Evolutionary conservation across 768 basidiomycete species (phyloP).

Genomic region (Candolleomyces eurysporus): DNA sequence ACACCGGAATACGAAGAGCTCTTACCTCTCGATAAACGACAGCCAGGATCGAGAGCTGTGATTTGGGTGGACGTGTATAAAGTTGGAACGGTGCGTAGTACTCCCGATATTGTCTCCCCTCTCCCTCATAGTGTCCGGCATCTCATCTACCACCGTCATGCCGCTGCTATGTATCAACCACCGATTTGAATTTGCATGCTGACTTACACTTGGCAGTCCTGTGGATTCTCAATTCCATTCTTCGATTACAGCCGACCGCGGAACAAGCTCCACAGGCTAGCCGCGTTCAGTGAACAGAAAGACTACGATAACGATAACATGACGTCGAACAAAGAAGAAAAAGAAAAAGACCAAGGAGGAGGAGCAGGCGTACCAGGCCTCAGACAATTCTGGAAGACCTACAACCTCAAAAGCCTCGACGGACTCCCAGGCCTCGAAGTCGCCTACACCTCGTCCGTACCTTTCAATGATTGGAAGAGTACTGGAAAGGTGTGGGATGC

Average conservation of each 20-base stretch:
- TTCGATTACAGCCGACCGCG: conserved; percentile 50
- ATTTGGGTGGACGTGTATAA: conserved; percentile 57
- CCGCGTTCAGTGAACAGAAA: conserved; percentile 18
- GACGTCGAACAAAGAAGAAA: conserved; percentile 16
- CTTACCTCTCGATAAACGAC: conserved; percentile 41
- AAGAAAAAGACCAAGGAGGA: background rate
- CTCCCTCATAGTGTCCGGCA: background rate
- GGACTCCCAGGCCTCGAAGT: conserved; percentile 36
- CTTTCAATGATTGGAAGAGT: background rate
- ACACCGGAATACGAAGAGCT: conserved; percentile 50
- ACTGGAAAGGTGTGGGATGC: background rate
- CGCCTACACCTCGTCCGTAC: conserved; percentile 16
- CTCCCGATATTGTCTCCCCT: no score
- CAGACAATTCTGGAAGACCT: conserved; percentile 46
- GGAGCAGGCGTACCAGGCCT: conserved; percentile 27
- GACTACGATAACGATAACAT: conserved; percentile 32
- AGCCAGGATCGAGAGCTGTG: conserved; percentile 52
- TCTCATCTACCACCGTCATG: background rate
- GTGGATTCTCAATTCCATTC: conserved; percentile 55
- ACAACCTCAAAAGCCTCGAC: conserved; percentile 29
- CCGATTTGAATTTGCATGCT: no score
- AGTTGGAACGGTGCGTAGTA: conserved; percentile 38
- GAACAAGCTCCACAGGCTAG: conserved; percentile 39
- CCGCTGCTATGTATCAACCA: background rate
- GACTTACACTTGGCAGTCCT: conserved; percentile 38